Evolutionary conservation across 805 yeast species (phyloP).

Genomic region (baker's yeast (Saccharomyces cerevisiae)): DNA sequence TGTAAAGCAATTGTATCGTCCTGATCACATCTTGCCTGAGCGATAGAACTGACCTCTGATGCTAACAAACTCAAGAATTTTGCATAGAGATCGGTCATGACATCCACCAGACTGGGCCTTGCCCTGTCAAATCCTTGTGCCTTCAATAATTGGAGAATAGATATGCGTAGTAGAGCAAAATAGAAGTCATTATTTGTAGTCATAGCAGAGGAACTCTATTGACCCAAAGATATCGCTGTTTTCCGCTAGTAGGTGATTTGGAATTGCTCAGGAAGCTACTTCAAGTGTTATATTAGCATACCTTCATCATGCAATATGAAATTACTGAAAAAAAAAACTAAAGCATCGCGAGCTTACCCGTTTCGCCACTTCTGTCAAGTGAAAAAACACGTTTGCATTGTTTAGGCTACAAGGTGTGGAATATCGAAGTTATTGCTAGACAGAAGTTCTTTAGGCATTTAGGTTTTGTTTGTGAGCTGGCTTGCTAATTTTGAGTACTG

Average conservation of each 20-base stretch:
- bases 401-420: background rate
- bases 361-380: background rate
- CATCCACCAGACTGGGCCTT: slow-evolving; percentile 60
- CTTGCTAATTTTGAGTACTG: background rate
- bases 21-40: slow-evolving; percentile 38
- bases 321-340: background rate
- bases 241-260: background rate
- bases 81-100: slow-evolving; percentile 67
- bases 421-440: background rate
- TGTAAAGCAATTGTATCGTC: slow-evolving; percentile 41
- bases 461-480: background rate
- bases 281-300: background rate
- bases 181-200: slow-evolving; percentile 35
- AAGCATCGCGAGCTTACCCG: background rate
- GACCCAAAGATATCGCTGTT: background rate
- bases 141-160: slow-evolving; percentile 51
- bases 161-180: slow-evolving; percentile 39
- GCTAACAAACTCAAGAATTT: slow-evolving; percentile 52
- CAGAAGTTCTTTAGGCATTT: background rate
- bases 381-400: background rate
- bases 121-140: slow-evolving; percentile 81
- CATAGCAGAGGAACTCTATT: slow-evolving; percentile 4
- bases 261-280: background rate
- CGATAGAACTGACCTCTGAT: slow-evolving; percentile 40
- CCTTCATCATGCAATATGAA: background rate